These are phyloP conservation scores for Gastrodia elata DNA, from an alignment of 106 monocot species.

Conservation along the genomic window DNA sequence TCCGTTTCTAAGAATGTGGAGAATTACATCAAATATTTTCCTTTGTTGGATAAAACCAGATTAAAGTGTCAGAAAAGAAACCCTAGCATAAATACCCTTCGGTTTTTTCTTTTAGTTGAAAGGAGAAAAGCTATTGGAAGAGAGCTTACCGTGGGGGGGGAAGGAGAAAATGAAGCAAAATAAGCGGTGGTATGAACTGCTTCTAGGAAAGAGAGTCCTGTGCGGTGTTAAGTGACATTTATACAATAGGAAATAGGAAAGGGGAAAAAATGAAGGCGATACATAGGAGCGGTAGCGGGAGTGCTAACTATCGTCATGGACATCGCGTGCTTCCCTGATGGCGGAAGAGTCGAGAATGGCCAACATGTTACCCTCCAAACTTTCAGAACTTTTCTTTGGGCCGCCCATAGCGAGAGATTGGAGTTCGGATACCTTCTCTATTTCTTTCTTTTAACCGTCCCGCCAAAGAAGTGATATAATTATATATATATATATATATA, in stretches of 20 bases:
- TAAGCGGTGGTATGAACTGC: conserved; percentile 53
- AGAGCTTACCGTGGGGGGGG: conserved; percentile 46
- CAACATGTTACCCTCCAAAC: conserved; percentile 69
- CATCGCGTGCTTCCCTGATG: conserved; percentile 53
- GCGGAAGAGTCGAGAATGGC: conserved; percentile 88
- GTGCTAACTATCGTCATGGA: conserved; percentile 69
- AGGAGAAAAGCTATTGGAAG: not conserved
- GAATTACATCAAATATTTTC: conserved; percentile 65
- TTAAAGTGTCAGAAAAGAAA: not conserved
- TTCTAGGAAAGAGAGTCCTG: conserved; percentile 74
- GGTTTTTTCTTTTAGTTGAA: not conserved
- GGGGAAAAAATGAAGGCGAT: not conserved
- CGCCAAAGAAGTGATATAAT: too few relatives aligned
- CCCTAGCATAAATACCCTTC: not conserved
- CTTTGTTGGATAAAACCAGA: conserved; percentile 21
- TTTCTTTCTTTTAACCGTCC: too few relatives aligned
- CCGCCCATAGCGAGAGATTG: not conserved
- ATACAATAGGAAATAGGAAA: not conserved
- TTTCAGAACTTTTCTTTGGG: not conserved
- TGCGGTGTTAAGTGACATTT: not conserved
- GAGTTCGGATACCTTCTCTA: too few relatives aligned
- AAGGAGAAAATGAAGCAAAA: conserved; percentile 31
- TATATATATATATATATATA: too few relatives aligned
- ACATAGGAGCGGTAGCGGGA: not conserved
- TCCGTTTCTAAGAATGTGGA: conserved; percentile 47